These are phyloP conservation scores for Neonectria neomacrospora DNA, from an alignment of 2,329 filamentous ascomycete species.

Conservation along the genomic window DNA sequence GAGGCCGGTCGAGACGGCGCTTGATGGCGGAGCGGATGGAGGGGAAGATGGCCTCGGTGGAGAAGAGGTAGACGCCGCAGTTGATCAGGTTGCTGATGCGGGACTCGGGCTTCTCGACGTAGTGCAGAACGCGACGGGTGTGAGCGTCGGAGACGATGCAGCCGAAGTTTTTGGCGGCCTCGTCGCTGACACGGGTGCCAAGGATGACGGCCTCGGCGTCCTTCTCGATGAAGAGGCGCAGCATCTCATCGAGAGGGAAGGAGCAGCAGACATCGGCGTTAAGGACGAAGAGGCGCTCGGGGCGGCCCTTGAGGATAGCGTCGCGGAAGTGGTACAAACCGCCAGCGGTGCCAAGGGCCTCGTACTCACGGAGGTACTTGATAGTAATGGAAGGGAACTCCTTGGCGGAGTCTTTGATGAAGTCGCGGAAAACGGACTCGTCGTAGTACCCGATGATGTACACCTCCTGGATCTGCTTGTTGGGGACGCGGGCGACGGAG, in stretches of 20 bases:
- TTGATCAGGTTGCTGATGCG: slow-evolving; percentile 99
- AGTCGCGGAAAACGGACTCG: slow-evolving; percentile 95
- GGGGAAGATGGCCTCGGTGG: slow-evolving; percentile 95
- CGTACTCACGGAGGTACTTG: slow-evolving; percentile 97
- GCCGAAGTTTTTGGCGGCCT: slow-evolving; percentile 94
- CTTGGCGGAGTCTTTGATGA: slow-evolving; percentile 89
- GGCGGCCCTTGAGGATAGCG: slow-evolving; percentile 94
- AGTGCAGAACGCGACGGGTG: slow-evolving; percentile 95
- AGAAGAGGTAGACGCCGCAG: slow-evolving; percentile 98
- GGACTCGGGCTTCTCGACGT: slow-evolving; percentile 98
- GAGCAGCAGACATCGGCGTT: slow-evolving; percentile 99
- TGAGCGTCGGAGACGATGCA: slow-evolving; percentile 96
- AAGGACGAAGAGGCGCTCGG: slow-evolving; percentile 95
- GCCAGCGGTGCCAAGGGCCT: slow-evolving; percentile 93
- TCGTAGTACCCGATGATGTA: slow-evolving; percentile 99
- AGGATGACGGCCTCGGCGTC: slow-evolving; percentile 97
- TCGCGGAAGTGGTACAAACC: slow-evolving; percentile 99
- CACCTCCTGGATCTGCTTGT: slow-evolving; percentile 85
- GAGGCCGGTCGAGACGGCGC: slow-evolving; percentile 87
- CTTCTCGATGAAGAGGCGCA: slow-evolving; percentile 91
- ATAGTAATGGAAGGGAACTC: slow-evolving; percentile 87
- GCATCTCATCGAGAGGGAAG: slow-evolving; percentile 96
- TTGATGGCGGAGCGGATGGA: slow-evolving; percentile 95
- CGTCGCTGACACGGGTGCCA: slow-evolving; percentile 89
- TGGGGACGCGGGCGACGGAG: slow-evolving; percentile 88